Evolutionary conservation across 2,329 filamentous ascomycete genomes (phyloP).

Genomic region (Parasarocladium wereldwijsianum): DNA sequence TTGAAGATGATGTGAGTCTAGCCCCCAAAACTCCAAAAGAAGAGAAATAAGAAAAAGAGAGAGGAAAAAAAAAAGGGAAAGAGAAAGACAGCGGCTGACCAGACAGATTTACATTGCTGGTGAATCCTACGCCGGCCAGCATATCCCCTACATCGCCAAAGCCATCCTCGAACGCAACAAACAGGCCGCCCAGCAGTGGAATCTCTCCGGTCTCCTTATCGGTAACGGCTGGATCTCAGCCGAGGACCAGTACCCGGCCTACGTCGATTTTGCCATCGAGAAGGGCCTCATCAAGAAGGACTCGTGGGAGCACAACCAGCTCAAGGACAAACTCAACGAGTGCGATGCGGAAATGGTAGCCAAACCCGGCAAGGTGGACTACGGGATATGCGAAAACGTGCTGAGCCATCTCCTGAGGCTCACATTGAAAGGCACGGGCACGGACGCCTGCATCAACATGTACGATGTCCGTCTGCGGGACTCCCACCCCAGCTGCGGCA

Average conservation of each 20-base stretch:
- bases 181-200: constrained; percentile 44
- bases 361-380: constrained; percentile 42
- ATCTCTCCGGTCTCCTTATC: constrained; percentile 72
- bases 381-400: constrained; percentile 58
- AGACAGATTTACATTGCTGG: constrained; percentile 82
- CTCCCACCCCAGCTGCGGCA: constrained; percentile 70
- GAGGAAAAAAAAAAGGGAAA: too few relatives aligned
- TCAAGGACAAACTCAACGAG: constrained; percentile 54
- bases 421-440: constrained; percentile 40
- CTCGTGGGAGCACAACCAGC: constrained; percentile 43
- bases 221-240: constrained; percentile 98
- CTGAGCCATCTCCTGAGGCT: constrained; percentile 56
- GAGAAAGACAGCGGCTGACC: too few relatives aligned
- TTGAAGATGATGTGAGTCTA: constrained; percentile 72
- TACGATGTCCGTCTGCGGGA: constrained; percentile 88
- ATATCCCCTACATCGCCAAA: constrained; percentile 93
- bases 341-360: constrained; percentile 50
- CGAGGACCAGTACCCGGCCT: constrained; percentile 75
- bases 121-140: constrained; percentile 91
- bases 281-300: constrained; percentile 56
- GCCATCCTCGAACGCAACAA: constrained; percentile 82
- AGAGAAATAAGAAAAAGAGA: neutral
- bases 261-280: constrained; percentile 68
- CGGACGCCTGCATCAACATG: constrained; percentile 72
- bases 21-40: neutral